A percentile compares a stretch with the other conserved stretches of the same genome.
phyloP scores from a whole-genome alignment of 306 rosid genomes.

The Quercus bicolor region DNA sequence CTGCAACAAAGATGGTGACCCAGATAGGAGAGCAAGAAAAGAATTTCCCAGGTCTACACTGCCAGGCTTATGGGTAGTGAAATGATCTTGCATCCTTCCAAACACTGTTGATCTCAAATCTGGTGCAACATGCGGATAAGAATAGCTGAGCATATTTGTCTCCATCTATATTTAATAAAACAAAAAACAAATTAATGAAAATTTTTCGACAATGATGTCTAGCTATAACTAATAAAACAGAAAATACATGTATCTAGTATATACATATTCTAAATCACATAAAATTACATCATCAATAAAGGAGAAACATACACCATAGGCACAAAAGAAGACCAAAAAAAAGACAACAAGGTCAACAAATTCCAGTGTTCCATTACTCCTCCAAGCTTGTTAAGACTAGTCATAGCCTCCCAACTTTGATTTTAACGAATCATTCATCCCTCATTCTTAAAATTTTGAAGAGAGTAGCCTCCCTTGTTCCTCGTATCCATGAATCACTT shows the following conservation, averaged over 20 bases:
- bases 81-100: conserved; percentile 26
- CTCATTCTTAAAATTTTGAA: neutral
- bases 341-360: neutral
- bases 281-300: neutral
- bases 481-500: neutral
- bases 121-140: conserved; percentile 8
- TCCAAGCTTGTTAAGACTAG: neutral
- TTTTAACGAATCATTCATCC: neutral
- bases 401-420: neutral
- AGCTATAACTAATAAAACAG: neutral
- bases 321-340: neutral
- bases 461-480: neutral
- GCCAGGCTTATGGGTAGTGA: conserved; percentile 18
- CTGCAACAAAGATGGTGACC: conserved; percentile 31
- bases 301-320: neutral
- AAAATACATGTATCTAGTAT: neutral
- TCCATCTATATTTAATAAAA: conserved; percentile 13
- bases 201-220: neutral
- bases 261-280: neutral
- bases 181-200: neutral
- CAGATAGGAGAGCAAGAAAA: conserved; percentile 36
- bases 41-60: conserved; percentile 25
- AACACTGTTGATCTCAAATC: conserved; percentile 24
- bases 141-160: conserved; percentile 11
- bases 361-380: neutral